Evolutionary conservation across 2,329 filamentous ascomycete genomes (phyloP).

Genomic region (Fonsecaea pugnacius): DNA sequence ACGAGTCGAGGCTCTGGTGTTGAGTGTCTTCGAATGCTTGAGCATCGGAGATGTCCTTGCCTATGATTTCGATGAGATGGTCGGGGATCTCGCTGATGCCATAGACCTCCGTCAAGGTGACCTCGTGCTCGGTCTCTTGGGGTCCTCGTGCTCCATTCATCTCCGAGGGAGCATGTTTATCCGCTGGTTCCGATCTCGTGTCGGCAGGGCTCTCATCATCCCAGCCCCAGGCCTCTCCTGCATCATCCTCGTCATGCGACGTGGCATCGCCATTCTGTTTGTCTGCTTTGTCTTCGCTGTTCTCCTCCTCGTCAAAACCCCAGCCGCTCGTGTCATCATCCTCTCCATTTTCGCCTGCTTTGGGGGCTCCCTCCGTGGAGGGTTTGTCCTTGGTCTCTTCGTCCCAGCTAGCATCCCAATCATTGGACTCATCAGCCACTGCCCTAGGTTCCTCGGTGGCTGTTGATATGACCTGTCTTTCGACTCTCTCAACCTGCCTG

Average conservation of each 20-base stretch:
- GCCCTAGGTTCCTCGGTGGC: conserved; percentile 58
- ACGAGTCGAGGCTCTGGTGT: conserved; percentile 44
- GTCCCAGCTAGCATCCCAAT: conserved; percentile 82
- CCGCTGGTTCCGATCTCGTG: conserved; percentile 32
- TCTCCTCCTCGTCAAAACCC: conserved; percentile 54
- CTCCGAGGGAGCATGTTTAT: conserved; percentile 15
- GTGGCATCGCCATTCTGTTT: conserved; percentile 33
- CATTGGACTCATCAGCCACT: conserved; percentile 50
- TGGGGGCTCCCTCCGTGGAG: background rate
- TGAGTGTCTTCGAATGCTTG: conserved; percentile 45
- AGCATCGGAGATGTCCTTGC: conserved; percentile 49
- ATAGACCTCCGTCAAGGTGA: conserved; percentile 83
- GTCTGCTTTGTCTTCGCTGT: conserved; percentile 43
- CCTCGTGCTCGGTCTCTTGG: conserved; percentile 56
- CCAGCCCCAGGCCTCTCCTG: conserved; percentile 80
- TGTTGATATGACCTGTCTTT: conserved; percentile 77
- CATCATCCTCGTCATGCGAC: conserved; percentile 44
- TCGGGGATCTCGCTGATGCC: conserved; percentile 86
- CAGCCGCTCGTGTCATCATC: conserved; percentile 53
- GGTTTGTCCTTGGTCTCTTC: conserved; percentile 47
- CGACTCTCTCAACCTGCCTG: conserved; percentile 77
- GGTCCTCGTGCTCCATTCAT: conserved; percentile 19
- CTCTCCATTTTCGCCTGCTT: conserved; percentile 51
- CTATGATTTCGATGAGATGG: conserved; percentile 61
- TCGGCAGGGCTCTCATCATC: conserved; percentile 65